Conservation (phyloP, 805 yeast species). For the Metschnikowia cubensis region DNA sequence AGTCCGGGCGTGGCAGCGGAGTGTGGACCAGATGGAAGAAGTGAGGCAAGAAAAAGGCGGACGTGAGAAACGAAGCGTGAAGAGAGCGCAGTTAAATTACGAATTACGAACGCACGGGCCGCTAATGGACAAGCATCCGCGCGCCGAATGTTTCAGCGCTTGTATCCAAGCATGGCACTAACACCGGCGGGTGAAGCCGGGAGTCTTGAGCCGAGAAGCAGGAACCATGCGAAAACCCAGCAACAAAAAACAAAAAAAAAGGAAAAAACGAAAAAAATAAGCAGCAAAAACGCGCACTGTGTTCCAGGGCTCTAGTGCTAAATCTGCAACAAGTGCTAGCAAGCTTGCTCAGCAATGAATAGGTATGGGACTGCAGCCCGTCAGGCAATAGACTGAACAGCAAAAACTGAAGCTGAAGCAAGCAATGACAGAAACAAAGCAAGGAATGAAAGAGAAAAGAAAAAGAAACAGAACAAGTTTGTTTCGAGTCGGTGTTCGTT, state of each 20-base stretch:
- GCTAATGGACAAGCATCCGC: slow-evolving; percentile 5
- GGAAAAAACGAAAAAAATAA: neutral
- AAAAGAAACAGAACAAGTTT: no score
- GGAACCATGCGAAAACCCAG: slow-evolving; percentile 1
- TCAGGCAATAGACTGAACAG: no score
- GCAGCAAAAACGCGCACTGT: slow-evolving; percentile 1
- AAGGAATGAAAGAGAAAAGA: no score
- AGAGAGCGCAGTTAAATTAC: slow-evolving; percentile 2
- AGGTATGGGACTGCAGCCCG: no score
- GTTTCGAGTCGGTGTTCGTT: no score
- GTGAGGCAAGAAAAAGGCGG: neutral
- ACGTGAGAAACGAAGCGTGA: neutral
- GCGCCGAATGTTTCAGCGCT: slow-evolving; percentile 2
- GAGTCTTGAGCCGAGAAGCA: slow-evolving; percentile 6
- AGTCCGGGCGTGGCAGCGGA: neutral
- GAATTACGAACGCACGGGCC: slow-evolving; percentile 3
- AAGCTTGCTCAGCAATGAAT: no score
- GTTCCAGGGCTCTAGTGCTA: neutral
- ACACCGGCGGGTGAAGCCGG: slow-evolving; percentile 10
- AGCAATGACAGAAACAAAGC: no score
- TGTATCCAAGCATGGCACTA: neutral
- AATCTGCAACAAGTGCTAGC: no score
- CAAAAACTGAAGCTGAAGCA: no score
- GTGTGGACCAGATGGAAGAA: neutral
- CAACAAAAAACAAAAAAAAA: neutral